phyloP scores from a whole-genome alignment of 768 basidiomycete species.

The Arthromyces matolae region DNA sequence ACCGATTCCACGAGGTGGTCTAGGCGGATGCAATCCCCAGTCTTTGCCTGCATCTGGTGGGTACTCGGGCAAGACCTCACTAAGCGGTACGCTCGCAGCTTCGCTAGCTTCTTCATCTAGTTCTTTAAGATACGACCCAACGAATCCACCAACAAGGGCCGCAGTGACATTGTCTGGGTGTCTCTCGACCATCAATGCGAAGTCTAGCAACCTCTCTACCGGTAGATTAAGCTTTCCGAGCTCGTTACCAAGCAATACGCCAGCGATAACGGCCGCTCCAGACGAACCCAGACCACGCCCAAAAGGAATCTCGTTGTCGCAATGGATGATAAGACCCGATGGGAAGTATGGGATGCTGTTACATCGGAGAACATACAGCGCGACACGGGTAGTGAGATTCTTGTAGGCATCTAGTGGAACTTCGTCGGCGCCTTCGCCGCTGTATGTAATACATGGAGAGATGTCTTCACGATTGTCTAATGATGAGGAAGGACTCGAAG shows the following conservation, averaged over 20 bases:
- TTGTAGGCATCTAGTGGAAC: slow-evolving; percentile 95
- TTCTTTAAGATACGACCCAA: slow-evolving; percentile 92
- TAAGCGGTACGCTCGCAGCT: slow-evolving; percentile 87
- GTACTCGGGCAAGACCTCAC: slow-evolving; percentile 95
- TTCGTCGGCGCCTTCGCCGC: slow-evolving; percentile 85
- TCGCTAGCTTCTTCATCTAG: slow-evolving; percentile 76
- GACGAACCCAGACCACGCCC: slow-evolving; percentile 97
- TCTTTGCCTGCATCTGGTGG: slow-evolving; percentile 87
- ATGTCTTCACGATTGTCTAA: slow-evolving; percentile 35
- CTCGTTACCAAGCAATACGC: slow-evolving; percentile 85
- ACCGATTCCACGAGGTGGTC: slow-evolving; percentile 87
- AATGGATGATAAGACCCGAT: slow-evolving; percentile 67
- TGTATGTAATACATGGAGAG: slow-evolving; percentile 74
- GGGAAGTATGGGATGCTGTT: slow-evolving; percentile 75
- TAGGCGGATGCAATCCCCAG: slow-evolving; percentile 87
- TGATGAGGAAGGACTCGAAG: slow-evolving; percentile 8
- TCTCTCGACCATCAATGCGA: slow-evolving; percentile 97
- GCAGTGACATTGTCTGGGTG: slow-evolving; percentile 99
- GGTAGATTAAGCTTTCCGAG: slow-evolving; percentile 73
- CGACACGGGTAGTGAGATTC: slow-evolving; percentile 95
- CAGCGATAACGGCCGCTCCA: slow-evolving; percentile 97
- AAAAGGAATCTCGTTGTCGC: slow-evolving; percentile 93
- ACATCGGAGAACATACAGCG: slow-evolving; percentile 96
- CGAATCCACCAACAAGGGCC: slow-evolving; percentile 93
- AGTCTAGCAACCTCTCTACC: slow-evolving; percentile 78